These are phyloP conservation scores for Sporothrix schenckii DNA, from an alignment of 2,329 filamentous ascomycete species.

Conservation along the genomic window DNA sequence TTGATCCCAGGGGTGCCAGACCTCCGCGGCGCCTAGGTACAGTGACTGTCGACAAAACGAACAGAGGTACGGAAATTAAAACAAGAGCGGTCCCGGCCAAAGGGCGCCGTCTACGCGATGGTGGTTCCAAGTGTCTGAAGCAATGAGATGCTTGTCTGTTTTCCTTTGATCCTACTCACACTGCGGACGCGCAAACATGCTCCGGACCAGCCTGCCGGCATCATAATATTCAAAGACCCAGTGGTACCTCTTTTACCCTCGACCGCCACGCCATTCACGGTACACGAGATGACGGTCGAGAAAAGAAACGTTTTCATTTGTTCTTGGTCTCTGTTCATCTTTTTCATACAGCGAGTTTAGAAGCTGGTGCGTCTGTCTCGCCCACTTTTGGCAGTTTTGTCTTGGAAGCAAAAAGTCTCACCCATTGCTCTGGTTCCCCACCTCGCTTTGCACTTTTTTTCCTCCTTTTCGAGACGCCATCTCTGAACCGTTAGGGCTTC, in stretches of 20 bases:
- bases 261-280: neutral
- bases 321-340: neutral
- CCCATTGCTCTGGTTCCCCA: neutral
- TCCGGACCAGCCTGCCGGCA: neutral
- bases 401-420: neutral
- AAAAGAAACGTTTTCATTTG: neutral
- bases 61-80: no score
- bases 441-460: neutral
- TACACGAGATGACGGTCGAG: neutral
- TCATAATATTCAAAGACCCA: neutral
- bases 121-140: no score
- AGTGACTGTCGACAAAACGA: neutral
- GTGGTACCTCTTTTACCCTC: no score
- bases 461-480: neutral
- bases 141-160: no score
- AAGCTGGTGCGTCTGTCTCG: neutral
- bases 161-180: no score
- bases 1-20: neutral
- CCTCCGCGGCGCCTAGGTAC: neutral
- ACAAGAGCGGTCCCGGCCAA: neutral
- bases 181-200: no score
- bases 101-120: neutral
- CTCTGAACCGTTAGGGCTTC: neutral
- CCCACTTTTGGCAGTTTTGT: neutral
- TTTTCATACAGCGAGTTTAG: neutral